Base-by-base conservation (phyloP, 495 filamentous ascomycete species). In the Clohesyomyces aquaticus region DNA sequence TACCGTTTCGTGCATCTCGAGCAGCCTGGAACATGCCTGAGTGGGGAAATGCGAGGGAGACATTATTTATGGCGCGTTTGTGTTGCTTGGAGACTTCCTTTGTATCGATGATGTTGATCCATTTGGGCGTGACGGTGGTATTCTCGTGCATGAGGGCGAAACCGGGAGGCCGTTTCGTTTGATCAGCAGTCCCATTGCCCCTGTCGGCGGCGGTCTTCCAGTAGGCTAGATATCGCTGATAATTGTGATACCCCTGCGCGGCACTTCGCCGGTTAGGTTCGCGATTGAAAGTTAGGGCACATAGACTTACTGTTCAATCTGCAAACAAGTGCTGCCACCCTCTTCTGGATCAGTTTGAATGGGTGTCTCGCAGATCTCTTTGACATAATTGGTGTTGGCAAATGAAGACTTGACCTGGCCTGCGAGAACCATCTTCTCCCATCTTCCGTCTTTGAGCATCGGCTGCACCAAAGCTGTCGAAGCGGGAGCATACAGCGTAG, bases 1-100 rank as follows among this genome's bases (percentile, higher is more conserved):
- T 89, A 1, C 73, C 67, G 70, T 91, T 93, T 25, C 61, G 73
- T 0, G 75, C 65, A 64, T 89, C 78, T 23, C 76, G 77, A 0
- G 85, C 83, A 1, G 88, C 88, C 21, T 73, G 72, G 25, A 86
- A 81, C 3, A 93, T 75, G 1, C 87, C 86, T 1, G 83, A 78
- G 59, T 91, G 88, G 0, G 89, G 89, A 79, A 91, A 85, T 1
- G 87, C 85, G 65, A 91, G 80, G 0, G 86, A 89, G 42, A 91
- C 82, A 67, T 91, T 91, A 73, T 89, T 86, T 60, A 91, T 71
- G 45, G 87, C 75, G 35, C 88, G 77, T 18, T 38, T 57, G 63
- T 82, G 71, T 27, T 73, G 61, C 1, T 72, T 53, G 12, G 82
- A 88, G 1, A 74, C 71, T 3, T 72, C 71, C 0, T 74, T 76